phyloP scores from a whole-genome alignment of 352 stramenopile genomes.

The Peronosclerospora sorghi region DNA sequence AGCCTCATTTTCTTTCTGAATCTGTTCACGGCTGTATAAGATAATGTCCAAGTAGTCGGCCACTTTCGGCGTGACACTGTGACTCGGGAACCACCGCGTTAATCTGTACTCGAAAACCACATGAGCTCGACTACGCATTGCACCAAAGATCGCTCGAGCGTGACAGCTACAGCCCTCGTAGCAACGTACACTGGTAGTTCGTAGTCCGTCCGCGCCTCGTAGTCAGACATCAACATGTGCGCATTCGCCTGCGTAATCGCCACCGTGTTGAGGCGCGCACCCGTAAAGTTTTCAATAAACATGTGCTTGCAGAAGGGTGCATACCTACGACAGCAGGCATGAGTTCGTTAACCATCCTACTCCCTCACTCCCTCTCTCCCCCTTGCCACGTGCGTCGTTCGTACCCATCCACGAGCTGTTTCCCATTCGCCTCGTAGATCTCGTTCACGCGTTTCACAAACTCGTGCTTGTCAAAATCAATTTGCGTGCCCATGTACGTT shows the following conservation, averaged over 20 bases:
- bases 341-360: too few relatives aligned
- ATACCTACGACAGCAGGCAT: constrained; percentile 87
- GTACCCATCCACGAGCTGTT: constrained; percentile 63
- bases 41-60: constrained; percentile 97
- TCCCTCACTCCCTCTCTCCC: too few relatives aligned
- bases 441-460: constrained; percentile 81
- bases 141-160: neutral
- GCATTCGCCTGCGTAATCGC: constrained; percentile 91
- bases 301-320: constrained; percentile 98
- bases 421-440: constrained; percentile 51
- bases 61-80: constrained; percentile 76
- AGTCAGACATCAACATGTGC: constrained; percentile 86
- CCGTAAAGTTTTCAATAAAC: constrained; percentile 93
- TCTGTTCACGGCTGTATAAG: constrained; percentile 97
- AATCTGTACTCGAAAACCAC: constrained; percentile 24
- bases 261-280: constrained; percentile 81
- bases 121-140: neutral
- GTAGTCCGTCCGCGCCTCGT: constrained; percentile 88
- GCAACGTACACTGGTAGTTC: constrained; percentile 90
- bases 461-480: constrained; percentile 57
- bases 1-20: constrained; percentile 91
- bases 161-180: neutral
- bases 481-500: constrained; percentile 57
- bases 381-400: neutral
- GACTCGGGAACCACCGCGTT: constrained; percentile 86